Conservation (phyloP, 2,329 filamentous ascomycete species). For the Clathrospora elynae region DNA sequence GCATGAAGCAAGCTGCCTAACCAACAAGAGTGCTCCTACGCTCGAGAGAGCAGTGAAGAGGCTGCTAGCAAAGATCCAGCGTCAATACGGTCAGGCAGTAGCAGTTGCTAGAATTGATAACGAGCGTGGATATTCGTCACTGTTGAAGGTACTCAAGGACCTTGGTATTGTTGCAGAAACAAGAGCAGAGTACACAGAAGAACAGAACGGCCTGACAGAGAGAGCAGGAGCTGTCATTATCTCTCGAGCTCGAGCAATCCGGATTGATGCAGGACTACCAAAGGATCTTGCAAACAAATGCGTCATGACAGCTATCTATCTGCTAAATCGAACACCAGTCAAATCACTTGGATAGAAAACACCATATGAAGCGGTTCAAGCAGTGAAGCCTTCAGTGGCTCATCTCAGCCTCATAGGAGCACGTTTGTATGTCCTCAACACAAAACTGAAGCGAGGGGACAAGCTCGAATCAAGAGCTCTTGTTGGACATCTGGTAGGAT, state of each 20-base stretch:
- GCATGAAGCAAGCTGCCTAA: constrained; percentile 7
- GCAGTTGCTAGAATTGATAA: constrained; percentile 6
- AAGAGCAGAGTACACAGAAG: constrained; percentile 4
- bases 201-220: constrained; percentile 12
- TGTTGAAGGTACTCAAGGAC: constrained; percentile 5
- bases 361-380: constrained; percentile 9
- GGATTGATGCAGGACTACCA: not conserved
- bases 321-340: constrained; percentile 11
- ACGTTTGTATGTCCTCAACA: constrained; percentile 12
- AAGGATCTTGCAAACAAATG: not conserved
- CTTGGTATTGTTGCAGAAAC: constrained; percentile 10
- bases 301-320: not conserved
- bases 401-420: constrained; percentile 1
- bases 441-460: constrained; percentile 11
- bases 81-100: constrained; percentile 7
- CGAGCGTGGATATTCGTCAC: constrained; percentile 7
- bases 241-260: not conserved
- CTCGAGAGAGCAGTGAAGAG: constrained; percentile 5
- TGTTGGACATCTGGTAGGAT: constrained; percentile 24
- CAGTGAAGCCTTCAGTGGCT: constrained; percentile 1
- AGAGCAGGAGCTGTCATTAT: not conserved
- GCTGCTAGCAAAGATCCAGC: constrained; percentile 9
- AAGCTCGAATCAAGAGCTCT: constrained; percentile 18
- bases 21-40: not conserved
- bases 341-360: constrained; percentile 12